Conservation (phyloP, 495 filamentous ascomycete genomes). For the Trichoderma virens region DNA sequence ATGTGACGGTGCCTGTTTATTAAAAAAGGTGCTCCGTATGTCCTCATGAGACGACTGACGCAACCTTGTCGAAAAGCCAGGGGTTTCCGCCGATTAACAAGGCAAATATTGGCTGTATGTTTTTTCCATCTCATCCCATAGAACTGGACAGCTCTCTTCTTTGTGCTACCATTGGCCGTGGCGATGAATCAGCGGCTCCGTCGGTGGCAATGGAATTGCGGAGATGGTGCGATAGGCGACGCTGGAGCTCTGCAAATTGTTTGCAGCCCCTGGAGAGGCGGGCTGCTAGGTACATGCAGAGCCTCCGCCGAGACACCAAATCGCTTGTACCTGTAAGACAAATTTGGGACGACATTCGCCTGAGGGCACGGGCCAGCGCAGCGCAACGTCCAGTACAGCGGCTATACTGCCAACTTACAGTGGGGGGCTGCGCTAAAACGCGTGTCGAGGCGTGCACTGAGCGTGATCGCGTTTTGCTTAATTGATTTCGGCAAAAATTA, state of each 20-base stretch:
- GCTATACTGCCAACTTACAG: background rate
- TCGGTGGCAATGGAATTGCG: background rate
- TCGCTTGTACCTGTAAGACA: background rate
- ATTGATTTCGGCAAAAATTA: slow-evolving; percentile 4
- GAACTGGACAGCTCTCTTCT: background rate
- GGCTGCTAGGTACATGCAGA: background rate
- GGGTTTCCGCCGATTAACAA: background rate
- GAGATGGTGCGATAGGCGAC: slow-evolving; percentile 1
- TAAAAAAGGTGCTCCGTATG: background rate
- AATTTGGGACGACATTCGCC: background rate
- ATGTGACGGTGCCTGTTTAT: background rate
- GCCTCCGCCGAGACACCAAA: background rate
- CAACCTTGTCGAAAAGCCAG: background rate
- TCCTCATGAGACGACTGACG: background rate
- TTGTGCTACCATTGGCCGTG: background rate
- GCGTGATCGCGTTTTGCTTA: slow-evolving; percentile 5
- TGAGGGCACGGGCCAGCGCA: background rate
- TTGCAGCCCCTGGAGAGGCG: background rate
- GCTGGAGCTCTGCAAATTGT: background rate
- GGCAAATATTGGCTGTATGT: background rate
- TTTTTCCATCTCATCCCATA: background rate
- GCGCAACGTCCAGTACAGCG: background rate
- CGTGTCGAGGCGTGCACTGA: background rate
- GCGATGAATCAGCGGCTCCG: background rate
- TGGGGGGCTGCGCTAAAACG: slow-evolving; percentile 1